Percentiles rank a stretch among this genome's conserved stretches.
Evolutionary conservation across 176 grass and related monocot species (phyloP).

Genomic region (Miscanthus lutarioriparius): DNA sequence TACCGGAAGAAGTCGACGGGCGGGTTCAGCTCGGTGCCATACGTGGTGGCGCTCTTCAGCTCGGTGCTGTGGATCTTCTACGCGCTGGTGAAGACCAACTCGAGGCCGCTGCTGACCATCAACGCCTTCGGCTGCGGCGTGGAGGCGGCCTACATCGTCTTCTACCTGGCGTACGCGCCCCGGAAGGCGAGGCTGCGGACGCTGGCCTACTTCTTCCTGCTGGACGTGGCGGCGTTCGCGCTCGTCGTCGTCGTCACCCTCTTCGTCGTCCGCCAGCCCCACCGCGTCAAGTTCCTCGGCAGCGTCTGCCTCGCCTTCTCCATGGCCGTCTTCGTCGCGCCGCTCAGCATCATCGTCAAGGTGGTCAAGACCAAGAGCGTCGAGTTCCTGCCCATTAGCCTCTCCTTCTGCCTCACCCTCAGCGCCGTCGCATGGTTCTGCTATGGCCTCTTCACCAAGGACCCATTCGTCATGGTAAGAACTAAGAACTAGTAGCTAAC

Average conservation of each 20-base stretch:
- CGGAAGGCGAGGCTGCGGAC: constrained; percentile 45
- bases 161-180: constrained; percentile 66
- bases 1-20: constrained; percentile 68
- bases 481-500: no score
- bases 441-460: constrained; percentile 72
- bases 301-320: constrained; percentile 94
- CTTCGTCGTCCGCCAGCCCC: background rate
- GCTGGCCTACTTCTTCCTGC: constrained; percentile 49
- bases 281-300: constrained; percentile 72
- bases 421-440: constrained; percentile 80
- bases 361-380: constrained; percentile 80
- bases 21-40: constrained; percentile 86
- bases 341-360: constrained; percentile 93
- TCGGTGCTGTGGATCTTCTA: constrained; percentile 90
- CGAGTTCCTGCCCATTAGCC: constrained; percentile 83
- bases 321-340: constrained; percentile 82
- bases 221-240: constrained; percentile 70
- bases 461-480: constrained; percentile 65
- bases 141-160: constrained; percentile 61
- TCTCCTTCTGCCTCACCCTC: constrained; percentile 73
- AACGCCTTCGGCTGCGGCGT: constrained; percentile 78
- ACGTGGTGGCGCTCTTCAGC: constrained; percentile 93
- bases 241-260: constrained; percentile 59
- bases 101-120: constrained; percentile 66
- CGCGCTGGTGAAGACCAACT: constrained; percentile 68